Evolutionary conservation across 257 asterid genomes (phyloP).

Genomic region (Misopates orontium): DNA sequence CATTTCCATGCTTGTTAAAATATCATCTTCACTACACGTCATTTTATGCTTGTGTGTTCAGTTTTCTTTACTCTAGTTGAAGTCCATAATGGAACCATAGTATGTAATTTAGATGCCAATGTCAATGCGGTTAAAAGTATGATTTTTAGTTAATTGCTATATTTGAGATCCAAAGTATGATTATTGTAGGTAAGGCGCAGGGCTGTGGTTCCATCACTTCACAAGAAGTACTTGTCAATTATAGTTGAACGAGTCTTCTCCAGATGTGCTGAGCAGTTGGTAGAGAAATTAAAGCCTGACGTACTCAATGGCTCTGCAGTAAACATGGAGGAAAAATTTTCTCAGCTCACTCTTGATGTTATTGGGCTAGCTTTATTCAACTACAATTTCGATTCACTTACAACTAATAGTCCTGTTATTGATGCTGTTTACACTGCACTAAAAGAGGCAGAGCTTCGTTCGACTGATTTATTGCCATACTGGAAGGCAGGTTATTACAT

Average conservation of each 20-base stretch:
- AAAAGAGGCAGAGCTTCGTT: constrained; percentile 90
- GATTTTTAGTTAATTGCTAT: background rate
- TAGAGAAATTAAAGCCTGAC: constrained; percentile 65
- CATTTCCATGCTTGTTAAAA: too few species aligned
- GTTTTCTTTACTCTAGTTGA: background rate
- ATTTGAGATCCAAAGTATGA: constrained; percentile 31
- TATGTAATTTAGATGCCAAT: background rate
- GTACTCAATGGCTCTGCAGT: constrained; percentile 62
- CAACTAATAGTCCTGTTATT: constrained; percentile 81
- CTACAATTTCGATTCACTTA: constrained; percentile 84
- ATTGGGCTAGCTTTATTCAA: constrained; percentile 90
- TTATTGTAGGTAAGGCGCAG: constrained; percentile 88
- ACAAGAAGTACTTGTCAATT: constrained; percentile 96
- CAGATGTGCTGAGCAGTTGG: constrained; percentile 89
- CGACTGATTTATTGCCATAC: constrained; percentile 88
- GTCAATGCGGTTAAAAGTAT: background rate
- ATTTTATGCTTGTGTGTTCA: too few species aligned
- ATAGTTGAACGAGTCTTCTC: constrained; percentile 93
- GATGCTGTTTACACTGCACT: constrained; percentile 93
- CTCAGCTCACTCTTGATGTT: constrained; percentile 94
- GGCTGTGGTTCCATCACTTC: constrained; percentile 99
- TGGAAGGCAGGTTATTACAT: constrained; percentile 72
- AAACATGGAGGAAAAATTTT: constrained; percentile 89
- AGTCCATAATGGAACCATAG: background rate
- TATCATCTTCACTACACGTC: too few species aligned